Evolutionary conservation across 306 rosid species (phyloP), one percentile per base, ranked within the genome.

Genomic region (Vicia sativa): DNA sequence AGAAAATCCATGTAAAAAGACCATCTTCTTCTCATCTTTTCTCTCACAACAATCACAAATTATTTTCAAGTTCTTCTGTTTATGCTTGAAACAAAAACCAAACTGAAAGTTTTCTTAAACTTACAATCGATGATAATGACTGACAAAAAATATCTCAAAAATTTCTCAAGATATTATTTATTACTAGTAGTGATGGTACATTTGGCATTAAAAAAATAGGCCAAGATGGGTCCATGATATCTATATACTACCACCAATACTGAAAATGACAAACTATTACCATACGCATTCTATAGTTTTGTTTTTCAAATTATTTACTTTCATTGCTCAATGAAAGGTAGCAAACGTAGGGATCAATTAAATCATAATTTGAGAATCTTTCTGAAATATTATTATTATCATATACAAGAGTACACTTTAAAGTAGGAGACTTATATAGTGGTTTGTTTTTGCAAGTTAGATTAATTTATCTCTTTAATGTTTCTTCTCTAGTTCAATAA

Each of bases 1-100:
- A 87, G 70, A 38, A 73, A 60, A 65, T 84, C 90, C 18, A 14
- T 85, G 78, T 78, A 70, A 29, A 74, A 67, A 10, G 67, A 60
- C 61, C 82, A 59, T 54, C 67, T 74, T 48, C 77, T 77, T 52
- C 60, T 83, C 85, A 79, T 71, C 0, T 57, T 57, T 28, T 31
- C 3, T 31, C 13, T 37, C 53, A 31, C 25, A 31, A 31, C 3
- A 57, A 56, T 11, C 44, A 34, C 13, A 34, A 59, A 9, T 11
- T 7, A 13, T 26, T 9, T 54, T 12, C 4, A 25, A 55, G 18
- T 31, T 58, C 44, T 31, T 58, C 23, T 4, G 3, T 31, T 3
- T 4, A 16, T 16, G 6, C 16, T 16, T 49, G 11, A 49, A 18
- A 16, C 23, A 35, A 15, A 59, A 35, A 59, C 6, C 62, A 35